A percentile compares a stretch with the other conserved stretches of the same genome.
Evolutionary conservation across 352 stramenopile species (phyloP).

Genomic region (Phytophthora idaei): DNA sequence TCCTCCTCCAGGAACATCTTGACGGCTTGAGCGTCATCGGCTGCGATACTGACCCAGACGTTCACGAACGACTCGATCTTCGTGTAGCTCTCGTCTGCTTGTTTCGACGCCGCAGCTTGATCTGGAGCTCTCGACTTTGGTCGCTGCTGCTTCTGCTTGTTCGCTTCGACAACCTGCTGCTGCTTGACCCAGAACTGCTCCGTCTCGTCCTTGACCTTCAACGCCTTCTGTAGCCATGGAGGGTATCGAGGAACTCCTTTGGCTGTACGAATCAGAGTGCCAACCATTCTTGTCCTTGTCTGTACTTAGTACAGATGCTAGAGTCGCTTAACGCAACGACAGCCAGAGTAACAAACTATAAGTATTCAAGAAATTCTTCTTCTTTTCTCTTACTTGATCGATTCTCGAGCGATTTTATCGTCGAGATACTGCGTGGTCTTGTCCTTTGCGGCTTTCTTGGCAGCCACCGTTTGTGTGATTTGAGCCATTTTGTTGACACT

Average conservation of each 20-base stretch:
- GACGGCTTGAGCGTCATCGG: conserved; percentile 39
- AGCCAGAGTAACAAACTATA: no score
- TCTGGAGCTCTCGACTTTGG: conserved; percentile 15
- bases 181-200: conserved; percentile 43
- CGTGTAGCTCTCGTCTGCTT: conserved; percentile 2
- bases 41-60: conserved; percentile 52
- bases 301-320: not conserved
- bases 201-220: conserved; percentile 45
- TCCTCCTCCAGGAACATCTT: conserved; percentile 41
- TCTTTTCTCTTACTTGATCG: conserved; percentile 33
- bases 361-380: no score
- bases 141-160: conserved; percentile 26
- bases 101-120: conserved; percentile 5
- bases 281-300: conserved; percentile 10
- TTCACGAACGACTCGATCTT: conserved; percentile 16
- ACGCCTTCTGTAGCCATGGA: conserved; percentile 70
- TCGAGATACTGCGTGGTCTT: conserved; percentile 84
- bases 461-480: conserved; percentile 70
- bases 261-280: conserved; percentile 3
- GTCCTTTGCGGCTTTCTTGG: conserved; percentile 61
- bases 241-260: conserved; percentile 50
- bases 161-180: conserved; percentile 14
- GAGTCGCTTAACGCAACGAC: not conserved
- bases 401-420: conserved; percentile 68
- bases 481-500: conserved; percentile 82